phyloP scores from a whole-genome alignment of 2,329 filamentous ascomycete genomes.

The Ophiostoma quercus region DNA sequence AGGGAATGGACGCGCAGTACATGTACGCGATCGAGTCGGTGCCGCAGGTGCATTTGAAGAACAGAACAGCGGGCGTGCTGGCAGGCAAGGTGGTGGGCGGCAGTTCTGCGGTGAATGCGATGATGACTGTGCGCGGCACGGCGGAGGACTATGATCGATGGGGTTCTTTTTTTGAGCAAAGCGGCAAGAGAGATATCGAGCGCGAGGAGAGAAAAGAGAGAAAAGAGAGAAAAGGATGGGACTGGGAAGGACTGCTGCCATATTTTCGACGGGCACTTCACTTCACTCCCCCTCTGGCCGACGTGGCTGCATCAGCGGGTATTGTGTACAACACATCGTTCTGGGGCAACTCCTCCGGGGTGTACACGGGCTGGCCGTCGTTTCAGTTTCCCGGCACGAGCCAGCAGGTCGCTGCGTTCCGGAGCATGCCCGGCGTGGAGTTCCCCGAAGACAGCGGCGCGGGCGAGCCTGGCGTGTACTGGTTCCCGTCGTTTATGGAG shows the following conservation, averaged over 20 bases:
- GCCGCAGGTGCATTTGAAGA: too few species aligned
- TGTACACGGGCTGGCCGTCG: background rate
- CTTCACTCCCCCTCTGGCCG: background rate
- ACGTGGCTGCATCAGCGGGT: background rate
- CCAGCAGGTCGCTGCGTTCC: background rate
- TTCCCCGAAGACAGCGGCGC: background rate
- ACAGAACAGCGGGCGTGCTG: too few species aligned
- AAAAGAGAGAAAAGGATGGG: background rate
- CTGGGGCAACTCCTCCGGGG: background rate
- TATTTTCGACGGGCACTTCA: background rate
- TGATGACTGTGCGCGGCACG: too few species aligned
- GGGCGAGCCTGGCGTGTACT: background rate
- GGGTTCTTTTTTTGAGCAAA: background rate
- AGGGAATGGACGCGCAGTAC: too few species aligned
- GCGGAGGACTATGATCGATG: too few species aligned
- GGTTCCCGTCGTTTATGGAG: background rate
- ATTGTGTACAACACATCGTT: background rate
- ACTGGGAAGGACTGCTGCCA: background rate
- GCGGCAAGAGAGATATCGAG: background rate
- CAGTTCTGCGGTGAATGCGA: too few species aligned
- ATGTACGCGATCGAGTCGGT: too few species aligned
- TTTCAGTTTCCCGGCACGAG: background rate
- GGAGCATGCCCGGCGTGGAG: background rate
- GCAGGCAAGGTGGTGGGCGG: too few species aligned
- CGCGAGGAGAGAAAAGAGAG: background rate